A percentile compares a stretch with the other conserved stretches of the same genome.
phyloP scores from a whole-genome alignment of 306 rosid species.

The Pyrus betulifolia region DNA sequence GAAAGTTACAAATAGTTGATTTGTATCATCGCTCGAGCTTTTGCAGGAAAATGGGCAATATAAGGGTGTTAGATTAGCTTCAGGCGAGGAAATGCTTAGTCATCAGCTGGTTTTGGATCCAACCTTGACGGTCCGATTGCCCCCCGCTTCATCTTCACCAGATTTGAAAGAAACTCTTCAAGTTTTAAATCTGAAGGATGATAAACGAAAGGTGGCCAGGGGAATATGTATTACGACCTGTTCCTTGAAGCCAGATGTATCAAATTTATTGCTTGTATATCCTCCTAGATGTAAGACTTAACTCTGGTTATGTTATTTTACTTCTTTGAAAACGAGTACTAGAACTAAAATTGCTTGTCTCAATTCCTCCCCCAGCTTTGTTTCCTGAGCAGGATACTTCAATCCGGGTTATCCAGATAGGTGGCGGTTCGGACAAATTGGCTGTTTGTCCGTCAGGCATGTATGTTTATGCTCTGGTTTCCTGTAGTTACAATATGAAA shows the following conservation, averaged over 20 bases:
- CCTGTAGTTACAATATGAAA: not conserved
- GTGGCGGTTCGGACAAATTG: conserved; percentile 33
- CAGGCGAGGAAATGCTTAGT: conserved; percentile 74
- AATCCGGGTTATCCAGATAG: conserved; percentile 74
- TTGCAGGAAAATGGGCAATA: conserved; percentile 56
- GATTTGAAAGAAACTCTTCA: conserved; percentile 33
- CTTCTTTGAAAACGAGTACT: not conserved
- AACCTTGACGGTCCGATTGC: conserved; percentile 43
- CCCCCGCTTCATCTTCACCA: conserved; percentile 23
- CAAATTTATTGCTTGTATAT: conserved; percentile 59
- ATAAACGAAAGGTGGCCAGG: conserved; percentile 65
- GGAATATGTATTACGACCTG: conserved; percentile 74
- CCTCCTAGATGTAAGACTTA: conserved; percentile 80
- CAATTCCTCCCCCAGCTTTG: conserved; percentile 47
- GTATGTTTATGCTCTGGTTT: conserved; percentile 39
- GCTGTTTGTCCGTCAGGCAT: conserved; percentile 75
- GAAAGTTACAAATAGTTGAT: conserved; percentile 16
- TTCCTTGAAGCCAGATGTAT: conserved; percentile 55
- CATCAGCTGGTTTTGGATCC: conserved; percentile 72
- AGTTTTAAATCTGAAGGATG: conserved; percentile 36
- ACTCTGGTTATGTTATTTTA: not conserved
- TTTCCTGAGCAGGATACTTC: conserved; percentile 67
- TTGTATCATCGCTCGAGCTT: conserved; percentile 18
- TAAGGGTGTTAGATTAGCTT: conserved; percentile 82
- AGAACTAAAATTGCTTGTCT: conserved; percentile 2